phyloP scores from a whole-genome alignment of 257 asterid species.

The Solanum tarapatanum region DNA sequence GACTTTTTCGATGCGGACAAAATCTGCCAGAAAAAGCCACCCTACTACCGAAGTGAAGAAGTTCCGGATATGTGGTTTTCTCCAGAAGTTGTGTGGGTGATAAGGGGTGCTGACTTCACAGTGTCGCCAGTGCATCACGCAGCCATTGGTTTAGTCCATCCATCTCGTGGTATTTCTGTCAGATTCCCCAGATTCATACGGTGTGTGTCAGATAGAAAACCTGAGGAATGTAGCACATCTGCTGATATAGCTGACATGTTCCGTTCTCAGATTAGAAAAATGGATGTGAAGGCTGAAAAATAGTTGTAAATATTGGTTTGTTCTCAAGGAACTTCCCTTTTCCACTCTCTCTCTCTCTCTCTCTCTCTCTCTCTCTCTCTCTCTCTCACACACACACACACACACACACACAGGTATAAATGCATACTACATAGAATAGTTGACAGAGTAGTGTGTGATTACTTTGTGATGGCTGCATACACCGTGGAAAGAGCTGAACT shows the following conservation, averaged over 20 bases:
- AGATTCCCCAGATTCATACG: slow-evolving; percentile 69
- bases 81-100: slow-evolving; percentile 70
- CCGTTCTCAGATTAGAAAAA: slow-evolving; percentile 57
- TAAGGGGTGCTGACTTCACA: slow-evolving; percentile 75
- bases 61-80: slow-evolving; percentile 77
- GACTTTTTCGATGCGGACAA: slow-evolving; percentile 53
- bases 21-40: slow-evolving; percentile 48
- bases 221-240: slow-evolving; percentile 79
- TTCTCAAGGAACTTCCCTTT: neutral
- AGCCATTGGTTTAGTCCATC: slow-evolving; percentile 68
- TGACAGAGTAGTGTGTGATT: neutral
- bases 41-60: slow-evolving; percentile 65
- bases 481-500: neutral
- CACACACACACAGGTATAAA: neutral
- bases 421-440: neutral
- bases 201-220: slow-evolving; percentile 47
- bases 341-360: neutral
- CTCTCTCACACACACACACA: neutral
- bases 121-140: slow-evolving; percentile 81
- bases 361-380: neutral
- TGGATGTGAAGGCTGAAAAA: slow-evolving; percentile 37
- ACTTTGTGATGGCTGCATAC: neutral
- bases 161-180: slow-evolving; percentile 74
- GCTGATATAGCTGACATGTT: slow-evolving; percentile 66
- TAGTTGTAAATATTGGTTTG: neutral